Base-by-base conservation (phyloP, 371 early-diverging fungal genomes). In the Paramicrosporidium saccamoebae region DNA sequence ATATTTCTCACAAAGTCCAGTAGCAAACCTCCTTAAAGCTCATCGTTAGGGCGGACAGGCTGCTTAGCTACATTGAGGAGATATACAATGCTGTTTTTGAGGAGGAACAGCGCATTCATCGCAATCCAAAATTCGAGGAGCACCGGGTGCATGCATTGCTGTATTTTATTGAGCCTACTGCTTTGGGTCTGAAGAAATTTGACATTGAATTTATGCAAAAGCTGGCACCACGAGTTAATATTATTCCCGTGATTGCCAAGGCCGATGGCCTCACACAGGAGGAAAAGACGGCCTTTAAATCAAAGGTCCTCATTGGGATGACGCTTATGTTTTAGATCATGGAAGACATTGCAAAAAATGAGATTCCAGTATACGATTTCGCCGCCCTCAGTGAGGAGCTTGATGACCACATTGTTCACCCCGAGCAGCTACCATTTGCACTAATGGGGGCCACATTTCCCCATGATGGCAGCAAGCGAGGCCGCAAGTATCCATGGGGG, bases 191-290 rank as follows among this genome's bases (percentile, higher is more conserved):
- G 27, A 63, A 88, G 23, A 86, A 92, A 37, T 58, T 88, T 23
- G 94, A 92, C 42, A 84, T 92, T 37, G 88, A 92, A 42, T 52
- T 88, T 30, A 86, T 92, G 84, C 63, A 63, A 34, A 54, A 69
- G 1, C 42, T 92, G 23, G 71, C 78, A 22, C 64, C 64, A 31
- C 67, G 81, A 33, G 77, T 67, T 31, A 92, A 92, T 37, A 60
- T 92, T 17, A 84, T 88, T 31, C 88, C 90, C 16, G 73, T 86
- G 7, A 50, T 73, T 24, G 69, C 64, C 15, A 61, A 64, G 27
- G 56, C 66, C 10, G 72, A 68, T 36, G 55, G 65, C 12, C 47
- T 72, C 27, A 68, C 68, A 2, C 58, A 61, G 12, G 43, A 48
- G 22, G 71, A 73, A 35, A 37, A 69, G 17, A 44, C 46, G n/a